These are phyloP conservation scores for Withania somnifera DNA, from an alignment of 305 asterid species.

Conservation along the genomic window DNA sequence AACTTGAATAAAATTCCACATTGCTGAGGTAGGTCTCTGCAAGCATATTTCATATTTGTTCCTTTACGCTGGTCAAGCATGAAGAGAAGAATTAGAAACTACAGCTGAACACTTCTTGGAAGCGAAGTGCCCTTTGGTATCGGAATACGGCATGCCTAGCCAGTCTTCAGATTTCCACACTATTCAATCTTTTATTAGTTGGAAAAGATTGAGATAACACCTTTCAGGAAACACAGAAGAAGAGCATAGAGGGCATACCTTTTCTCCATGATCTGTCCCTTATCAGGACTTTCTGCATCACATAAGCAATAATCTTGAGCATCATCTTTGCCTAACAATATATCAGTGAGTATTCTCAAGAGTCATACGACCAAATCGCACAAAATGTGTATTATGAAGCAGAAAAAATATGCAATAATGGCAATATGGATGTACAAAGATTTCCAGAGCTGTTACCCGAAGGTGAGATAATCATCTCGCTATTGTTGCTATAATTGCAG, in stretches of 20 bases:
- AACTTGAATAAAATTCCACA: background rate
- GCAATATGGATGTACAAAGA: background rate
- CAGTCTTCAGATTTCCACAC: conserved; percentile 3
- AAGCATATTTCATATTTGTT: background rate
- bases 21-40: background rate
- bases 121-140: background rate
- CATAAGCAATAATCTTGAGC: conserved; percentile 4
- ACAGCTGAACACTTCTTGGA: background rate
- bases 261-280: background rate
- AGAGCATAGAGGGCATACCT: background rate
- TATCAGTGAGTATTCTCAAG: background rate
- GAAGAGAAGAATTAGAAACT: background rate
- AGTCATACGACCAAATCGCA: background rate
- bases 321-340: background rate
- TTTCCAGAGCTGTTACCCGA: conserved; percentile 1
- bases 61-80: background rate
- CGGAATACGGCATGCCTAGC: background rate
- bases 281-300: background rate
- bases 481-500: background rate
- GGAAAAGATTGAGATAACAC: background rate
- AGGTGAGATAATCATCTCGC: background rate
- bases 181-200: background rate
- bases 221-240: background rate
- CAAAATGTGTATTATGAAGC: background rate
- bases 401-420: background rate